Evolutionary conservation across 164 flowering plant species (phyloP).

Genomic region (Pachysandra terminalis): DNA sequence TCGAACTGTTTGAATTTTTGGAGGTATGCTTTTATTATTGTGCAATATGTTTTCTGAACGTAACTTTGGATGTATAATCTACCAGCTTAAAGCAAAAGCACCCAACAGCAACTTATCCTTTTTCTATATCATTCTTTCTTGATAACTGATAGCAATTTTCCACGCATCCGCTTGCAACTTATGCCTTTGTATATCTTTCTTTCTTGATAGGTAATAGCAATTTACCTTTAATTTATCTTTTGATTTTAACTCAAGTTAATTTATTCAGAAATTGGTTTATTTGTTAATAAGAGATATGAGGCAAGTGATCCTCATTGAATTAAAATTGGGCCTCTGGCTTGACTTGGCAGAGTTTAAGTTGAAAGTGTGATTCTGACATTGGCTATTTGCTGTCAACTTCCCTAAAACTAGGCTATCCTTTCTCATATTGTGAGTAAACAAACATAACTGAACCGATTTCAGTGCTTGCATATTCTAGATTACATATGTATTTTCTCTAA

Average conservation of each 20-base stretch:
- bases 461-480: background rate
- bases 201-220: too few species aligned
- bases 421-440: too few species aligned
- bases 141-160: too few species aligned
- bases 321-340: background rate
- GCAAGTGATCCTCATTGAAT: background rate
- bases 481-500: background rate
- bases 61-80: background rate
- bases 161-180: too few species aligned
- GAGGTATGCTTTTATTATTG: slow-evolving; percentile 48
- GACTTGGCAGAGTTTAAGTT: background rate
- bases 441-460: background rate
- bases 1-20: slow-evolving; percentile 71
- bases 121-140: too few species aligned
- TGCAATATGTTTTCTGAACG: background rate
- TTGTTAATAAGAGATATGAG: background rate
- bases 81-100: background rate
- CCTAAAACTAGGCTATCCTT: background rate
- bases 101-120: background rate
- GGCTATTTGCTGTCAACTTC: background rate
- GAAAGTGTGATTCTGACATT: background rate
- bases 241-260: background rate
- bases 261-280: background rate
- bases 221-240: background rate
- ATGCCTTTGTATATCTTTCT: too few species aligned